A percentile compares a stretch with the other conserved stretches of the same genome.
Evolutionary conservation across 2,329 filamentous ascomycete genomes (phyloP).

Genomic region (Penicillium sp.): DNA sequence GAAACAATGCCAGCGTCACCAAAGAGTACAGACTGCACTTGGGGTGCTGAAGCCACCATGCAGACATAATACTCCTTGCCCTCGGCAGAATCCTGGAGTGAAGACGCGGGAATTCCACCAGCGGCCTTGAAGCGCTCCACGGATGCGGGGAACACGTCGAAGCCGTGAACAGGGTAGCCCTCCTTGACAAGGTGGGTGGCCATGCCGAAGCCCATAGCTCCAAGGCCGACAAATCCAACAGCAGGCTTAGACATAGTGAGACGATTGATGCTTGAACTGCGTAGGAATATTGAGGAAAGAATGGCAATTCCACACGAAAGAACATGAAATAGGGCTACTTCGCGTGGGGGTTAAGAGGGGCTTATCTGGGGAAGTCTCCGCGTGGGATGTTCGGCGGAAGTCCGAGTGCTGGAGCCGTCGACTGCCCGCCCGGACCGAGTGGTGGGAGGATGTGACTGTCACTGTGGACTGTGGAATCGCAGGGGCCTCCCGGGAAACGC

Average conservation of each 20-base stretch:
- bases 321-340: background rate
- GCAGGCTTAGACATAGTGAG: conserved; percentile 47
- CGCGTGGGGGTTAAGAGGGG: conserved; percentile 17
- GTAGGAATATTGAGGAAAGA: background rate
- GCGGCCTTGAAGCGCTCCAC: conserved; percentile 65
- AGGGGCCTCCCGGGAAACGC: too few species aligned
- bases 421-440: conserved; percentile 1
- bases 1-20: conserved; percentile 54
- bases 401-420: conserved; percentile 17
- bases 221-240: conserved; percentile 72
- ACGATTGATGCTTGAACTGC: background rate
- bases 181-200: conserved; percentile 69
- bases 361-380: conserved; percentile 14
- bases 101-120: conserved; percentile 61
- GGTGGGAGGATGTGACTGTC: background rate
- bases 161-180: conserved; percentile 69
- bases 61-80: conserved; percentile 64
- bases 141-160: conserved; percentile 68
- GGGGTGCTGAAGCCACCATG: conserved; percentile 74
- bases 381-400: conserved; percentile 21
- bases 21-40: conserved; percentile 68
- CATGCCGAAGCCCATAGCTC: conserved; percentile 83
- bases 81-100: conserved; percentile 62
- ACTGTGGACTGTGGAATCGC: too few species aligned
- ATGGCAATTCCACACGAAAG: background rate